phyloP scores from a whole-genome alignment of 2,329 filamentous ascomycete species.

The Calycina herbarum region DNA sequence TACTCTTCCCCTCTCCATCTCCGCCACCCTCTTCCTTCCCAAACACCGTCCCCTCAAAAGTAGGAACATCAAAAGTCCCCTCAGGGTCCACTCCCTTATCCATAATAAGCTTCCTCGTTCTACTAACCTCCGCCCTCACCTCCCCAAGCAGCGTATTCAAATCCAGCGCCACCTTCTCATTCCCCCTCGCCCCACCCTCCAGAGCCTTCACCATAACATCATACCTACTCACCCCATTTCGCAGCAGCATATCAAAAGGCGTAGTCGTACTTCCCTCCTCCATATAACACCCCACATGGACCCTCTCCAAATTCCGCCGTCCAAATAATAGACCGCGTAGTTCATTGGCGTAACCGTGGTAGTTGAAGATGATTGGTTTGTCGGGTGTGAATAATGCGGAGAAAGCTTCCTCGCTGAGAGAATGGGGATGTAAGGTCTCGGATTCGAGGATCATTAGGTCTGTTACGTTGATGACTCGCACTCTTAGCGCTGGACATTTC shows the following conservation, averaged over 20 bases:
- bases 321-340: slow-evolving; percentile 63
- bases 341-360: slow-evolving; percentile 64
- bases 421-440: slow-evolving; percentile 58
- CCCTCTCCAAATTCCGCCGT: slow-evolving; percentile 49
- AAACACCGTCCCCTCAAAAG: slow-evolving; percentile 40
- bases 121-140: slow-evolving; percentile 49
- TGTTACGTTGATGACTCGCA: slow-evolving; percentile 65
- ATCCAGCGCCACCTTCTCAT: slow-evolving; percentile 57
- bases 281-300: slow-evolving; percentile 58
- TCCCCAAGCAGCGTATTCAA: slow-evolving; percentile 59
- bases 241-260: slow-evolving; percentile 69
- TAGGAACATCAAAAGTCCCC: slow-evolving; percentile 51
- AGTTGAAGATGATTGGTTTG: slow-evolving; percentile 61
- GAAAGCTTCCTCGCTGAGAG: slow-evolving; percentile 53
- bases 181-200: slow-evolving; percentile 46
- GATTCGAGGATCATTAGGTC: slow-evolving; percentile 63
- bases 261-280: slow-evolving; percentile 69
- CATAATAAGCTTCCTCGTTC: slow-evolving; percentile 53
- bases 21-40: slow-evolving; percentile 16
- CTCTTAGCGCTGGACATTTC: slow-evolving; percentile 51
- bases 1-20: slow-evolving; percentile 13
- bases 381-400: slow-evolving; percentile 57
- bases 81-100: slow-evolving; percentile 53
- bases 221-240: slow-evolving; percentile 60
- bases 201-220: slow-evolving; percentile 58